Percentiles rank a stretch among this genome's conserved stretches.
Evolutionary conservation across 2,329 filamentous ascomycete species (phyloP).

Genomic region (Tolypocladium cylindrosporum): DNA sequence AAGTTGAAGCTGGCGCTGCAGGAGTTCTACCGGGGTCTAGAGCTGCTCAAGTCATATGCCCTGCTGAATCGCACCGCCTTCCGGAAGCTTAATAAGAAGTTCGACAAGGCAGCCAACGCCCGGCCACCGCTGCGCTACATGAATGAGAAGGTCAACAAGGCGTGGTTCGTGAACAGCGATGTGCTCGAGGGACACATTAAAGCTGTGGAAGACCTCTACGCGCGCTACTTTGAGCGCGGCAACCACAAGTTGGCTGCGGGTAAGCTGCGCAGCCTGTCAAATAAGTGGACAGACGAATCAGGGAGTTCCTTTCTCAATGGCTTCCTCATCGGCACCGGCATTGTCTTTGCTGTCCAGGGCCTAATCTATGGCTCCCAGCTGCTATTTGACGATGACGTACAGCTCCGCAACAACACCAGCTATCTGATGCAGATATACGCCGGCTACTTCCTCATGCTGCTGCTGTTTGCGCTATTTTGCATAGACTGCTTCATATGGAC

Average conservation of each 20-base stretch:
- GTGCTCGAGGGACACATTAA: slow-evolving; percentile 71
- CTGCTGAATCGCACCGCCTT: slow-evolving; percentile 88
- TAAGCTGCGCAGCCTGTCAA: slow-evolving; percentile 69
- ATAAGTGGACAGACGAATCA: slow-evolving; percentile 45
- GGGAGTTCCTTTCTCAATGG: slow-evolving; percentile 50
- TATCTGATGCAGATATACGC: slow-evolving; percentile 84
- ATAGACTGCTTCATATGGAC: slow-evolving; percentile 78
- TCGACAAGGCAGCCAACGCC: slow-evolving; percentile 81
- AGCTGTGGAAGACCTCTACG: slow-evolving; percentile 81
- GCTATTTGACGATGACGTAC: slow-evolving; percentile 35
- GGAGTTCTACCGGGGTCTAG: slow-evolving; percentile 86
- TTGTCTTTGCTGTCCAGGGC: slow-evolving; percentile 57
- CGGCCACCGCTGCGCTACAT: slow-evolving; percentile 72
- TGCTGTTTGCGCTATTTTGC: slow-evolving; percentile 76
- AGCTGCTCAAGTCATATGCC: slow-evolving; percentile 85
- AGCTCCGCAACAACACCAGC: slow-evolving; percentile 42
- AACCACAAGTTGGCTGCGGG: slow-evolving; percentile 86
- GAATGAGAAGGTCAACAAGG: slow-evolving; percentile 80
- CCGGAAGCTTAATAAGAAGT: slow-evolving; percentile 97
- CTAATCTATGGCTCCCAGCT: slow-evolving; percentile 50
- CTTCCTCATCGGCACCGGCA: slow-evolving; percentile 57
- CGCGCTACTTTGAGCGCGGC: slow-evolving; percentile 86
- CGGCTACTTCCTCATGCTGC: slow-evolving; percentile 78
- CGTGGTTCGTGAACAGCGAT: slow-evolving; percentile 88
- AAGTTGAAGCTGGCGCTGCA: slow-evolving; percentile 87